Evolutionary conservation across 495 filamentous ascomycete species (phyloP).

Genomic region (Filosporella fistucella): DNA sequence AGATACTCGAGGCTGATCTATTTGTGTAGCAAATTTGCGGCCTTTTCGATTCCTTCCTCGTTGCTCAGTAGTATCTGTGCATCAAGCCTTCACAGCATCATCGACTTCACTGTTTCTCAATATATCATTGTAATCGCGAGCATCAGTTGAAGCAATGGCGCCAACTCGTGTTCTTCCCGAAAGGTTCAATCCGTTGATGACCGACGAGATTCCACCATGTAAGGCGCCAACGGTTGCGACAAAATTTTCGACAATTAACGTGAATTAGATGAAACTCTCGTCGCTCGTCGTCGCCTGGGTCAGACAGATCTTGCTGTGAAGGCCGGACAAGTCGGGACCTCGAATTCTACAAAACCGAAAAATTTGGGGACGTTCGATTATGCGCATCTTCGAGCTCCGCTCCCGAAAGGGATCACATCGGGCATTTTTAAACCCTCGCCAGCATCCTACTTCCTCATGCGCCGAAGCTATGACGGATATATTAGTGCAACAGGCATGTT

Average conservation of each 20-base stretch:
- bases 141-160: slow-evolving; percentile 41
- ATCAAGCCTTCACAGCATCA: too few species aligned
- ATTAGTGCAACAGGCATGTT: slow-evolving; percentile 99
- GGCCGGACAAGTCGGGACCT: slow-evolving; percentile 56
- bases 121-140: too few species aligned
- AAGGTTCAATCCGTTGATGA: slow-evolving; percentile 72
- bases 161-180: slow-evolving; percentile 58
- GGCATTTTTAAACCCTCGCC: slow-evolving; percentile 87
- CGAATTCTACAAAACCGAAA: slow-evolving; percentile 62
- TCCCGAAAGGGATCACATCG: slow-evolving; percentile 83
- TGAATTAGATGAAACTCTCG: slow-evolving; percentile 70
- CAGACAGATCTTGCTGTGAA: slow-evolving; percentile 88
- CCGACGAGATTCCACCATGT: slow-evolving; percentile 61
- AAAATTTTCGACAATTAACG: slow-evolving; percentile 25
- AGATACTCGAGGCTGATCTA: too few species aligned
- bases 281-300: slow-evolving; percentile 79
- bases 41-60: too few species aligned
- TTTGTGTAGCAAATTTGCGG: too few species aligned
- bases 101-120: too few species aligned
- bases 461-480: slow-evolving; percentile 89
- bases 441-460: slow-evolving; percentile 95
- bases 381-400: slow-evolving; percentile 85
- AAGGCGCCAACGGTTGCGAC: slow-evolving; percentile 38
- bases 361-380: slow-evolving; percentile 88
- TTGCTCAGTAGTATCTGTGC: too few species aligned